A percentile compares a stretch with the other conserved stretches of the same genome.
phyloP scores from a whole-genome alignment of 805 yeast genomes.

The Kuraishia ogatae region DNA sequence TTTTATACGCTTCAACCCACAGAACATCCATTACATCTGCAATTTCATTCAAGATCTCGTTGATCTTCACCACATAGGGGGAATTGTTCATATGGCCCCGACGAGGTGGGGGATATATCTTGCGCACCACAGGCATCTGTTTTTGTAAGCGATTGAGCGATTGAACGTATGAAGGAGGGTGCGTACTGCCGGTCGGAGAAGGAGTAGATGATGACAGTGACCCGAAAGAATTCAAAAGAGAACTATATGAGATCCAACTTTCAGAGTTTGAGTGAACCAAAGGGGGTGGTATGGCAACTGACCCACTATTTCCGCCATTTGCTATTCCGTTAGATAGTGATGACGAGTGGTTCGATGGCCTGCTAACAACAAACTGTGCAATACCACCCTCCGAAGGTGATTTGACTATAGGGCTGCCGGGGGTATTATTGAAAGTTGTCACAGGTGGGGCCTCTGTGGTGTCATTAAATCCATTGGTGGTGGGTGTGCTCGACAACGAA shows the following conservation, averaged over 20 bases:
- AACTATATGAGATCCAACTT: not conserved
- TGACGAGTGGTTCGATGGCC: not conserved
- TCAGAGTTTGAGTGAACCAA: not conserved
- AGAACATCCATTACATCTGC: not conserved
- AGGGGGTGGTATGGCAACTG: not conserved
- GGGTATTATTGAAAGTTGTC: not conserved
- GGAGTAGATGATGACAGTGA: not conserved
- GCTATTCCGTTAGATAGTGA: not conserved
- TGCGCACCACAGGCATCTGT: not conserved
- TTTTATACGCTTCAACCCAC: not conserved
- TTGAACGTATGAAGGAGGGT: not conserved
- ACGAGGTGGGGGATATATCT: not conserved
- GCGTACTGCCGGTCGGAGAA: no score
- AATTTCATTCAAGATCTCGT: slow-evolving; percentile 1
- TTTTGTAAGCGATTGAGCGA: not conserved
- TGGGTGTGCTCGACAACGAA: not conserved
- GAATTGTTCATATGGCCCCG: not conserved
- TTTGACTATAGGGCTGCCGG: not conserved
- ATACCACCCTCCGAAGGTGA: not conserved
- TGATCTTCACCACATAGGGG: not conserved
- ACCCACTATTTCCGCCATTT: not conserved
- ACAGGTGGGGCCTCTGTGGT: not conserved
- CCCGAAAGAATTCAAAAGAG: not conserved
- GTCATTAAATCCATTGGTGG: not conserved
- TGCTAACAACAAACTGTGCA: not conserved